Base-by-base conservation (phyloP, 2,329 filamentous ascomycete genomes). In the Colletotrichum tabaci region DNA sequence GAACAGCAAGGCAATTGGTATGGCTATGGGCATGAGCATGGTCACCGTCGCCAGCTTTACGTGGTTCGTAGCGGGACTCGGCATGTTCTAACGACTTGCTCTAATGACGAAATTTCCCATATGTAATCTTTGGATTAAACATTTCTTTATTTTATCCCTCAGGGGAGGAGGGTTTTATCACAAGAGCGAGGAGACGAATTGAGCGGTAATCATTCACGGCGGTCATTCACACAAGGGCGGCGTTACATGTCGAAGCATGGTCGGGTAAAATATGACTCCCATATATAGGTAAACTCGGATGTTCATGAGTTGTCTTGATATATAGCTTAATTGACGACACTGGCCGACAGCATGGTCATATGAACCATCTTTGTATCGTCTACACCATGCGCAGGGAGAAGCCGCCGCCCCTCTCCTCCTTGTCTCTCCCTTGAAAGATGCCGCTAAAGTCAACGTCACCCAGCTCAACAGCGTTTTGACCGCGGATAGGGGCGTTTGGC, bases 401-500 rank as follows among this genome's bases (percentile, higher is more conserved):
- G 10, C 91, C 90, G 44, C 89, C 92, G 4, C 91, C 91, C 62
- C 85, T 85, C 78, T 91, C 90, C 77, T 92, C 91, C 74, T 85
- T 88, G 64, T 91, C 88, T 44, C 91, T 86, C 2, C 90, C 89
- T 13, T 90, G 88, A 80, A 95, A 94, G 49, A 95, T 91, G 74
- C 91, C 88, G 65, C 89, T 91, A 77, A 94, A 91, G 80, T 95
- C 93, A 13, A 88, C 84, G 2, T 85, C 83, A 0, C 87, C 86
- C 3, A 90, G 75, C 5, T 86, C 84, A 0, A 87, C 85, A 2
- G 89, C 90, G 68, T 89, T 89, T 61, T 93, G 90, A 0, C 95
- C 95, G 42, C 96, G 87, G 49, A 89, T 89, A 0, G 96, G 96
- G 8, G 96, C 96, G 80, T 95, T 92, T 1, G 96, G 96, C 72